Evolutionary conservation across 192 early-diverging fungal genomes (phyloP).

Genomic region (Gorgonomyces haynaldii): DNA sequence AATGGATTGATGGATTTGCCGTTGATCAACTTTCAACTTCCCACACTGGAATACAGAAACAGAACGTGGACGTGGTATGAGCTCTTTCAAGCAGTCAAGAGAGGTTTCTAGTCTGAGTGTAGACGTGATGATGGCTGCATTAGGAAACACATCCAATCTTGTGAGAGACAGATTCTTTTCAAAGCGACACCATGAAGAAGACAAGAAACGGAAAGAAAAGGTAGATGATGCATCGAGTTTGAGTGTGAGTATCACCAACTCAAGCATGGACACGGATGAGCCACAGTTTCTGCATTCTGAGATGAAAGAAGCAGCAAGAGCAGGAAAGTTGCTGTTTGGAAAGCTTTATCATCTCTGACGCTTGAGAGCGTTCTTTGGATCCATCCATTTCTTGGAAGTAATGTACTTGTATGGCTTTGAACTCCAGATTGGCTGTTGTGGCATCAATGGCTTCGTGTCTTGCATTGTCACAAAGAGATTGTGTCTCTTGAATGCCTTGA

Average conservation of each 20-base stretch:
- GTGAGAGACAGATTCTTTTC: slow-evolving; percentile 40
- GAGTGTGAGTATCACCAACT: neutral
- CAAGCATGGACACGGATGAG: too few relatives aligned
- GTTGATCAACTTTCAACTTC: slow-evolving; percentile 60
- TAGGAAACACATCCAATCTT: slow-evolving; percentile 39
- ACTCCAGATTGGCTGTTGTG: slow-evolving; percentile 27
- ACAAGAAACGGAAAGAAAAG: neutral
- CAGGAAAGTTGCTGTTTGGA: too few relatives aligned
- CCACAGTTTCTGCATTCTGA: too few relatives aligned
- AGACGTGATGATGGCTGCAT: slow-evolving; percentile 35
- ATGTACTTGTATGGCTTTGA: slow-evolving; percentile 36
- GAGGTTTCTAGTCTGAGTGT: slow-evolving; percentile 30
- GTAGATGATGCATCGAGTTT: too few relatives aligned
- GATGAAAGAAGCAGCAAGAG: too few relatives aligned
- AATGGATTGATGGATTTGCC: slow-evolving; percentile 67
- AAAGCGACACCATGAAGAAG: slow-evolving; percentile 11
- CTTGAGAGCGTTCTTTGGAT: slow-evolving; percentile 19
- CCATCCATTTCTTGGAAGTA: slow-evolving; percentile 24
- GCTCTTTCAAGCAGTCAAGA: slow-evolving; percentile 53
- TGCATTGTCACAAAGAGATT: slow-evolving; percentile 21
- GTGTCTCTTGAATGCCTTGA: slow-evolving; percentile 19
- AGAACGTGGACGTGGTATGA: slow-evolving; percentile 75
- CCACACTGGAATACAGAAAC: slow-evolving; percentile 68
- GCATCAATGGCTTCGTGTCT: slow-evolving; percentile 16
- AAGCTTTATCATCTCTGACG: neutral